phyloP scores from a whole-genome alignment of 2,329 filamentous ascomycete species.

The Fusarium sp. region DNA sequence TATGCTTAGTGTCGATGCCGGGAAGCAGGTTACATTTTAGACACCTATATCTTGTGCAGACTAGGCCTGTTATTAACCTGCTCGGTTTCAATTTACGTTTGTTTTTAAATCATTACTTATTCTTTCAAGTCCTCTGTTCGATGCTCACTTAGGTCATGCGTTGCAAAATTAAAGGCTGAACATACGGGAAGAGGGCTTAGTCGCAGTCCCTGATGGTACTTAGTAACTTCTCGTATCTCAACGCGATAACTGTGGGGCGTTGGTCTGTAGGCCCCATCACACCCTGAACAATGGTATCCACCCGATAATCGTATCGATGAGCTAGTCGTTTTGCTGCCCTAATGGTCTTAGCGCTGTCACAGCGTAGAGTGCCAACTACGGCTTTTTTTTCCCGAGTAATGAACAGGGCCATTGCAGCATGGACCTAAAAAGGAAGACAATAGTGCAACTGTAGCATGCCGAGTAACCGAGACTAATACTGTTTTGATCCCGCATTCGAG shows the following conservation, averaged over 20 bases:
- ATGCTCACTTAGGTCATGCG: rapidly evolving
- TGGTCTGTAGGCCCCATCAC: too few species aligned
- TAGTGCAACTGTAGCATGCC: background rate
- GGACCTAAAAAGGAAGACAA: rapidly evolving
- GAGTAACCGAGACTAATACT: background rate
- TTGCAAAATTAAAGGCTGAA: background rate
- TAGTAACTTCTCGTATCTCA: too few species aligned
- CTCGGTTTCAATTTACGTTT: background rate
- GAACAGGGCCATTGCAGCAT: background rate
- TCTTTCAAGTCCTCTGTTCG: rapidly evolving
- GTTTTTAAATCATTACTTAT: rapidly evolving
- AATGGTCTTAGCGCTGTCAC: background rate
- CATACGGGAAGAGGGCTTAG: rapidly evolving
- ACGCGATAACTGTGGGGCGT: too few species aligned
- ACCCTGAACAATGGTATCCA: too few species aligned
- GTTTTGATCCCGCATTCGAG: rapidly evolving
- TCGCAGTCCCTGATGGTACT: too few species aligned
- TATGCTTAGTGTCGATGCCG: background rate
- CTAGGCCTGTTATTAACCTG: background rate
- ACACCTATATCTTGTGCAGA: background rate
- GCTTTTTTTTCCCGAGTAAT: background rate
- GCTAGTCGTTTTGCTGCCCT: background rate
- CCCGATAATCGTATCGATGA: background rate
- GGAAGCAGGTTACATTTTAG: background rate
- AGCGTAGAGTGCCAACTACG: background rate